Base-by-base conservation (phyloP, 257 asterid genomes). In the Solanum ossicruentum region DNA sequence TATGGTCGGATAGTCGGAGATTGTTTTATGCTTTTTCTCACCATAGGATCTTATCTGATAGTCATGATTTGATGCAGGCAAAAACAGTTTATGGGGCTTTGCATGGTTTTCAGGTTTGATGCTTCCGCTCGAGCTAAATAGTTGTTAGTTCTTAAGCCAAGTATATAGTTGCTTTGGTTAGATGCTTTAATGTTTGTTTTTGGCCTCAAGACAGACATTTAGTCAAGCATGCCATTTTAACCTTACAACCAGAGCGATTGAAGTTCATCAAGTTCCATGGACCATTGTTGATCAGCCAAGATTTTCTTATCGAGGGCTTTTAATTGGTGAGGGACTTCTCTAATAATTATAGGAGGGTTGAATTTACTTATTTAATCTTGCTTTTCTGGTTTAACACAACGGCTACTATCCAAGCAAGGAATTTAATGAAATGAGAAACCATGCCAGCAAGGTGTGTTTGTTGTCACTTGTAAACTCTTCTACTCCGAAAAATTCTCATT, bases 51-150 rank as follows among this genome's bases (percentile, higher is more conserved):
- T 21, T 66, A 32, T 57, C 32, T 36, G 77, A 55, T 12, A 20
- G 77, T 85, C 57, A 57, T 13, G 10, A 82, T 78, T 67, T 72
- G 83, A 45, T 92, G 94, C 97, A 95, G 99, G 99, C 99, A 85
- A 89, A 89, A 81, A 93, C 98, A 72, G 92, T 96, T 69, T 95
- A 95, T 67, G 99, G 99, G 79, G 99, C 98, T 78, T 86, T 96
- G 83, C 99, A 96, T 86, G 99, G 93, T 81, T 88, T 96, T 85
- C 93, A 96, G 98, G 99, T 96, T 65, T 72, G 85, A 20, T 75
- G 65, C 79, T 88, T 80, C 54, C 20, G 23, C 61, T 69, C 28
- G 26, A 55, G 77, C 63, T 65, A 41, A 83, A 23, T 5, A 13
- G 26, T 41, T 82, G 45, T 55, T 47, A 51, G 61, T 83, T 39